A percentile compares a stretch with the other conserved stretches of the same genome.
Evolutionary conservation across 768 basidiomycete genomes (phyloP).

Genomic region (Kwoniella europaea): DNA sequence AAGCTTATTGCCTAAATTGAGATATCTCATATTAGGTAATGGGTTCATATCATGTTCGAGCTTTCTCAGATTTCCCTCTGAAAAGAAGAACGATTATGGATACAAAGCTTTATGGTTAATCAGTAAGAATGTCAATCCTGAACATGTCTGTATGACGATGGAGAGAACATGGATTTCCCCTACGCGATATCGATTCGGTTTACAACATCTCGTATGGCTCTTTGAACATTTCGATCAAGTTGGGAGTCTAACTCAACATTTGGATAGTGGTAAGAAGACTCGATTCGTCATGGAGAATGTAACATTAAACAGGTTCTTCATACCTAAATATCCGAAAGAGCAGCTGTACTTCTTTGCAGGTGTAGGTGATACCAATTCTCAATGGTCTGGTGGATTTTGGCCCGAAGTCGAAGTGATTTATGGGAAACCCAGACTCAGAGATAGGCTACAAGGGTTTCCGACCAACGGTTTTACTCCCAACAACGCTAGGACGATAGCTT

Average conservation of each 20-base stretch:
- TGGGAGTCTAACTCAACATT: background rate
- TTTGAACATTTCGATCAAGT: background rate
- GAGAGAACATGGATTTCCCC: background rate
- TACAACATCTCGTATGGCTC: background rate
- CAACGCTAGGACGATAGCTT: background rate
- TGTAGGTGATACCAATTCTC: background rate
- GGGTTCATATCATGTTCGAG: too few species aligned
- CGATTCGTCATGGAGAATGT: background rate
- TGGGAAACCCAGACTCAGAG: background rate
- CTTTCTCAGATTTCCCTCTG: too few species aligned
- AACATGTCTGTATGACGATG: background rate
- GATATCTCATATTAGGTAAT: too few species aligned
- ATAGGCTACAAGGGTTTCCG: background rate
- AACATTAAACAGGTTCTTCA: background rate
- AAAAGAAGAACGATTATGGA: background rate
- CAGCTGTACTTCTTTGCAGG: background rate
- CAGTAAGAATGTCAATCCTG: background rate
- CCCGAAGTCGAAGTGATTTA: background rate
- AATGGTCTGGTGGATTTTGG: background rate
- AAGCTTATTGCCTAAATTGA: too few species aligned
- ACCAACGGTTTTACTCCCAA: background rate
- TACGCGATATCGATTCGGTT: background rate
- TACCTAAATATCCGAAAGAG: background rate
- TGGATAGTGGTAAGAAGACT: background rate
- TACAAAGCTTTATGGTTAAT: background rate